These are phyloP conservation scores for Yamadazyma olivae DNA, from an alignment of 805 yeast genomes.

Conservation along the genomic window DNA sequence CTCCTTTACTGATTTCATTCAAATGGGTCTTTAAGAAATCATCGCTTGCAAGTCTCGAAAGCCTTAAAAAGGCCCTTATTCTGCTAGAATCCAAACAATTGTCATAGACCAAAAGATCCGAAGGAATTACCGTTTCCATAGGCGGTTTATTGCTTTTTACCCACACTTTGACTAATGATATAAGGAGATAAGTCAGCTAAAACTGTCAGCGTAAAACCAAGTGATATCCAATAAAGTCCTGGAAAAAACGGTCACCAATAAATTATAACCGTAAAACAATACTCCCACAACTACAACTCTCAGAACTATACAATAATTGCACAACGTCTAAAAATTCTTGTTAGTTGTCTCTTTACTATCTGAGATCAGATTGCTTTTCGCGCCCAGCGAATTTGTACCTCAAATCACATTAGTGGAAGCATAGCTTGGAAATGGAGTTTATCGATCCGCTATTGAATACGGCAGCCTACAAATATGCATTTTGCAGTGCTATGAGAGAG, in stretches of 20 bases:
- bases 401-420: no score
- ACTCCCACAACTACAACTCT: no score
- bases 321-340: no score
- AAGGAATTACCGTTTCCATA: slow-evolving; percentile 2
- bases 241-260: no score
- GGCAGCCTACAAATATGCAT: slow-evolving; percentile 21
- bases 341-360: no score
- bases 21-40: slow-evolving; percentile 38
- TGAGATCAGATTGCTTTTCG: no score
- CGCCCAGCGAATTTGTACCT: no score
- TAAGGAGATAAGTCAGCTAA: no score
- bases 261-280: no score
- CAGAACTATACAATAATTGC: no score
- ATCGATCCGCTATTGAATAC: slow-evolving; percentile 10
- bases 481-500: slow-evolving; percentile 21
- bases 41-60: slow-evolving; percentile 40
- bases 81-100: slow-evolving; percentile 33
- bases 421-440: slow-evolving; percentile 2
- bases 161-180: slow-evolving; percentile 5
- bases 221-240: no score
- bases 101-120: slow-evolving; percentile 21
- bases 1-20: slow-evolving; percentile 22
- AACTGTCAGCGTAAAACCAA: no score
- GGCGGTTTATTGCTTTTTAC: background rate
- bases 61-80: slow-evolving; percentile 34